These are phyloP conservation scores for Calycina herbarum DNA, from an alignment of 2,329 filamentous ascomycete species.

Conservation along the genomic window DNA sequence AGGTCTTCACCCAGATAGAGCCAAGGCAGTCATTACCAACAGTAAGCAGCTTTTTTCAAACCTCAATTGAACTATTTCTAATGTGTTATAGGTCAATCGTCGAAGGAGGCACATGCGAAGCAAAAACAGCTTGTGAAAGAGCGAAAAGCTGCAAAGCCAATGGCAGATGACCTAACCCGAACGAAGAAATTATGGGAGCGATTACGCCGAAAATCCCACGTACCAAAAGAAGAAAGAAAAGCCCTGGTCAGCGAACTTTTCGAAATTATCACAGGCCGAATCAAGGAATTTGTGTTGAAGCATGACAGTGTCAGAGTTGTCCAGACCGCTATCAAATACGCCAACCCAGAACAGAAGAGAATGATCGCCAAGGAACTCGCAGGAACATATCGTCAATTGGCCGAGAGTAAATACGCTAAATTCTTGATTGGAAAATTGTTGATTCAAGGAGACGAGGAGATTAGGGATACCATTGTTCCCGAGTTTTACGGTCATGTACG, in stretches of 20 bases:
- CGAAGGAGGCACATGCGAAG: conserved; percentile 86
- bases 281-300: conserved; percentile 97
- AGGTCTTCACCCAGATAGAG: conserved; percentile 38
- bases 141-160: conserved; percentile 87
- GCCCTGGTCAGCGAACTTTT: conserved; percentile 87
- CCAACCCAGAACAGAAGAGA: conserved; percentile 78
- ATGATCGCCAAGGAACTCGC: conserved; percentile 84
- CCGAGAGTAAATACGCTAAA: conserved; percentile 96
- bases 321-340: conserved; percentile 96
- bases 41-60: conserved; percentile 36
- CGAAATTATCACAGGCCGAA: conserved; percentile 82
- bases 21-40: conserved; percentile 34
- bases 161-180: conserved; percentile 83
- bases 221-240: conserved; percentile 85
- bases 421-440: conserved; percentile 95
- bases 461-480: conserved; percentile 83
- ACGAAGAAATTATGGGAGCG: conserved; percentile 98
- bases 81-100: conserved; percentile 54
- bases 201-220: conserved; percentile 87
- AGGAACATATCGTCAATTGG: conserved; percentile 79
- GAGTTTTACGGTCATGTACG: conserved; percentile 95
- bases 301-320: conserved; percentile 96
- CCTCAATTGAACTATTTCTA: conserved; percentile 35
- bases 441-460: conserved; percentile 85
- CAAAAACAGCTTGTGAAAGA: conserved; percentile 87